These are phyloP conservation scores for Pezicula carpinea DNA, from an alignment of 2,329 filamentous ascomycete genomes.

Conservation along the genomic window DNA sequence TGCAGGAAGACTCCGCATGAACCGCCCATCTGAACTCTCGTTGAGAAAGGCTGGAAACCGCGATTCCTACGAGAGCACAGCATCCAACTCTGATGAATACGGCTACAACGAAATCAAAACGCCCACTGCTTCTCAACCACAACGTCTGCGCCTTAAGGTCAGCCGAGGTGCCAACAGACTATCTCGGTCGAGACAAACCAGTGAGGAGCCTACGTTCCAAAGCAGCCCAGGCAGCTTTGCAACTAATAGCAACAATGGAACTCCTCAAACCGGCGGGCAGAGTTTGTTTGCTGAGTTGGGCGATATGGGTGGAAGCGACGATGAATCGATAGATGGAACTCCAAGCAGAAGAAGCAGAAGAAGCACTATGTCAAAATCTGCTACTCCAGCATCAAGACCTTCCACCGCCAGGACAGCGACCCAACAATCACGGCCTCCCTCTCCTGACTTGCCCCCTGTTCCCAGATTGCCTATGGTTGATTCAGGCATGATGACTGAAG, in stretches of 20 bases:
- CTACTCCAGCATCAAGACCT: slow-evolving; percentile 33
- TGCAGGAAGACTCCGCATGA: slow-evolving; percentile 27
- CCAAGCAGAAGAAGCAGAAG: slow-evolving; percentile 46
- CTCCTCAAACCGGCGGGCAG: slow-evolving; percentile 54
- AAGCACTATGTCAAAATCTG: slow-evolving; percentile 33
- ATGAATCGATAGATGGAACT: slow-evolving; percentile 53
- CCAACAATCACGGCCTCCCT: slow-evolving; percentile 30
- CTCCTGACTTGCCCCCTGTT: slow-evolving; percentile 44
- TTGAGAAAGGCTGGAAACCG: slow-evolving; percentile 49
- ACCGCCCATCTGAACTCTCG: slow-evolving; percentile 35
- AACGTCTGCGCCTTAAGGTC: slow-evolving; percentile 67
- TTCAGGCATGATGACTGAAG: slow-evolving; percentile 56
- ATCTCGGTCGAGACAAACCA: slow-evolving; percentile 51
- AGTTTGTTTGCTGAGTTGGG: slow-evolving; percentile 90
- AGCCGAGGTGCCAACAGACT: slow-evolving; percentile 55
- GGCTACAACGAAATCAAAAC: slow-evolving; percentile 60
- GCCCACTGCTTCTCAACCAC: slow-evolving; percentile 53
- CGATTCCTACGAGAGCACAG: slow-evolving; percentile 77
- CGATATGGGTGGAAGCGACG: slow-evolving; percentile 68
- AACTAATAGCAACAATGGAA: slow-evolving; percentile 43
- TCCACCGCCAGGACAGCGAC: slow-evolving; percentile 20
- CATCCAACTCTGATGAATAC: slow-evolving; percentile 80
- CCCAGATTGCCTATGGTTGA: slow-evolving; percentile 53
- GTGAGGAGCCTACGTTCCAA: slow-evolving; percentile 52
- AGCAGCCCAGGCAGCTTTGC: slow-evolving; percentile 56